Percentiles rank a stretch among this genome's conserved stretches.
Conservation (phyloP, 208 protist genomes). For the Acanthamoeba sp. region DNA sequence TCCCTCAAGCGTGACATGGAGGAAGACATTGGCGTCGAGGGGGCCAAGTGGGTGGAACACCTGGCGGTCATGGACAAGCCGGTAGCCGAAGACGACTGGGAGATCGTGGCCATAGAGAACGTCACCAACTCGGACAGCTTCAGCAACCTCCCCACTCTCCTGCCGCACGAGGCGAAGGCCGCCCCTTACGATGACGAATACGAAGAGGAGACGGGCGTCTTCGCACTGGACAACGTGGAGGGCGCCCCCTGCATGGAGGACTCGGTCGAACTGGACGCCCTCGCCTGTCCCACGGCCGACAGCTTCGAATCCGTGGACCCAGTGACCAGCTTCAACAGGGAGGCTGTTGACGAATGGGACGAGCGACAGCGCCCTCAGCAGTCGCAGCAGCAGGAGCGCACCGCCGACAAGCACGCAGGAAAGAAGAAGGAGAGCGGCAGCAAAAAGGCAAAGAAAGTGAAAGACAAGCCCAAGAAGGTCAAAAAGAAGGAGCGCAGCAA, state of each 20-base stretch:
- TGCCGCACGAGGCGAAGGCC: neutral
- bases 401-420: neutral
- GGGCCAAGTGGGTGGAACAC: slow-evolving; percentile 2
- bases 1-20: slow-evolving; percentile 39
- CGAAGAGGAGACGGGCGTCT: neutral
- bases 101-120: slow-evolving; percentile 21
- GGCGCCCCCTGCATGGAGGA: neutral
- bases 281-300: neutral
- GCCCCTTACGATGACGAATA: neutral
- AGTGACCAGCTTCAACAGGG: too few species aligned
- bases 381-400: neutral
- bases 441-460: neutral
- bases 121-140: neutral
- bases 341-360: neutral
- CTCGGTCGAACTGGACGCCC: neutral
- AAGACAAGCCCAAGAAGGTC: neutral
- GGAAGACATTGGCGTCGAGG: slow-evolving; percentile 58
- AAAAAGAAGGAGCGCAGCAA: slow-evolving; percentile 46
- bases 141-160: neutral
- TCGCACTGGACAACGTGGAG: neutral
- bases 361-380: neutral
- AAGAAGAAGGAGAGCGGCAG: neutral
- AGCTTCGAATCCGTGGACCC: neutral
- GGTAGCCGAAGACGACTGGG: slow-evolving; percentile 26
- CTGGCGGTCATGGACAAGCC: neutral